Percentiles rank a stretch among this genome's conserved stretches.
Evolutionary conservation across 108 stramenopile species (phyloP).

Genomic region (Skeletonema tropicum): DNA sequence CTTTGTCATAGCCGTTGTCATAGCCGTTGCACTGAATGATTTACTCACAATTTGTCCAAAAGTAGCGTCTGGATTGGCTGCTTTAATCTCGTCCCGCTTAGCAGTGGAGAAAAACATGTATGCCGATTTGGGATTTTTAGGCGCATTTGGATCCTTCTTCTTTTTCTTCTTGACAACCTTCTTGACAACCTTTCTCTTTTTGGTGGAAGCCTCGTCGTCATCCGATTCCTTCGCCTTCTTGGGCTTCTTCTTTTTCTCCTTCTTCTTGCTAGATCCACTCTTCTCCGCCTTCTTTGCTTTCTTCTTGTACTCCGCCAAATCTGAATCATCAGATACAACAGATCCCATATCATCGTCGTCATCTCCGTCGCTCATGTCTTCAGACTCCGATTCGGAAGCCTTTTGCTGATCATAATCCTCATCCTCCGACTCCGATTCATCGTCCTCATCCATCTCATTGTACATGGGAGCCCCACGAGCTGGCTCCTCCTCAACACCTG

Average conservation of each 20-base stretch:
- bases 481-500: slow-evolving; percentile 32
- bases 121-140: slow-evolving; percentile 25
- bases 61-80: slow-evolving; percentile 33
- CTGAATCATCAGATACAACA: slow-evolving; percentile 45
- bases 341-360: slow-evolving; percentile 61
- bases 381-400: slow-evolving; percentile 60
- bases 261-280: slow-evolving; percentile 7
- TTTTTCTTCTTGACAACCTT: slow-evolving; percentile 19
- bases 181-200: slow-evolving; percentile 17
- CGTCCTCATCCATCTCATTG: slow-evolving; percentile 55
- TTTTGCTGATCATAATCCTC: slow-evolving; percentile 63
- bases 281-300: slow-evolving; percentile 40
- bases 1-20: slow-evolving; percentile 46
- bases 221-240: slow-evolving; percentile 26
- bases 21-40: slow-evolving; percentile 3
- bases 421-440: slow-evolving; percentile 65
- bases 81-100: slow-evolving; percentile 29
- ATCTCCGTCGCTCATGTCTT: slow-evolving; percentile 61
- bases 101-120: slow-evolving; percentile 42
- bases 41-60: slow-evolving; percentile 51
- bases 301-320: slow-evolving; percentile 47
- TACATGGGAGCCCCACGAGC: slow-evolving; percentile 51
- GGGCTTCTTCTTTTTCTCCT: slow-evolving; percentile 19
- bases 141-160: slow-evolving; percentile 56
- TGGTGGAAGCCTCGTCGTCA: slow-evolving; percentile 8